These are phyloP conservation scores for Mycena indigotica DNA, from an alignment of 768 basidiomycete genomes.

Conservation along the genomic window DNA sequence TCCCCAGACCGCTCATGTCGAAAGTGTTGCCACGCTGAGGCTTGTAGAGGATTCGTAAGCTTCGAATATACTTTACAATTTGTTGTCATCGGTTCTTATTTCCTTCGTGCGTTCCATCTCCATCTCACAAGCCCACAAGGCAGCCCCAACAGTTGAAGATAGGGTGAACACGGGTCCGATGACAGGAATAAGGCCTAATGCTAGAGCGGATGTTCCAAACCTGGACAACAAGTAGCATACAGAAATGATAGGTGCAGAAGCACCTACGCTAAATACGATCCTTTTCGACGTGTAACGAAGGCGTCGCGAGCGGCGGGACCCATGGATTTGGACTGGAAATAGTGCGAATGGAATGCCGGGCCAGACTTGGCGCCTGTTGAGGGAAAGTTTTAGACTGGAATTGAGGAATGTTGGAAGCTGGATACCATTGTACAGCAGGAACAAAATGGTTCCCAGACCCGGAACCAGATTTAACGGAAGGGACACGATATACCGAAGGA, in stretches of 20 bases:
- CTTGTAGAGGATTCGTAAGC: constrained; percentile 30
- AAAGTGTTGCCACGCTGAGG: constrained; percentile 73
- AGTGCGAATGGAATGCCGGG: constrained; percentile 62
- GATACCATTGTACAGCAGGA: constrained; percentile 57
- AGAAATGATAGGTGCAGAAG: neutral
- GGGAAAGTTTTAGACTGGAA: too few species aligned
- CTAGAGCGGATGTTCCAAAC: constrained; percentile 62
- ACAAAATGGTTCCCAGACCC: constrained; percentile 62
- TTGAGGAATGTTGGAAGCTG: neutral
- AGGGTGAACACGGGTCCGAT: constrained; percentile 61
- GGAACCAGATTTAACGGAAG: constrained; percentile 72
- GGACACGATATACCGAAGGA: constrained; percentile 62
- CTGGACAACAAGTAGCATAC: constrained; percentile 29
- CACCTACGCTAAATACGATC: constrained; percentile 66
- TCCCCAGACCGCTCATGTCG: constrained; percentile 95
- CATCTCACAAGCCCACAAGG: constrained; percentile 71
- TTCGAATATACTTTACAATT: neutral
- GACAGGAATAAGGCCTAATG: constrained; percentile 60
- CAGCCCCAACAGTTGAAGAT: constrained; percentile 68
- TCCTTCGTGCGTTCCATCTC: constrained; percentile 39
- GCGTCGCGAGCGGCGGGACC: constrained; percentile 43
- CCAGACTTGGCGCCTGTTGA: constrained; percentile 50
- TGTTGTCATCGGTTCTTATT: neutral
- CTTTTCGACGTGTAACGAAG: constrained; percentile 50
- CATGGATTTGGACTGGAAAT: constrained; percentile 69